phyloP scores from a whole-genome alignment of 306 rosid genomes.

The Prunus salicina region DNA sequence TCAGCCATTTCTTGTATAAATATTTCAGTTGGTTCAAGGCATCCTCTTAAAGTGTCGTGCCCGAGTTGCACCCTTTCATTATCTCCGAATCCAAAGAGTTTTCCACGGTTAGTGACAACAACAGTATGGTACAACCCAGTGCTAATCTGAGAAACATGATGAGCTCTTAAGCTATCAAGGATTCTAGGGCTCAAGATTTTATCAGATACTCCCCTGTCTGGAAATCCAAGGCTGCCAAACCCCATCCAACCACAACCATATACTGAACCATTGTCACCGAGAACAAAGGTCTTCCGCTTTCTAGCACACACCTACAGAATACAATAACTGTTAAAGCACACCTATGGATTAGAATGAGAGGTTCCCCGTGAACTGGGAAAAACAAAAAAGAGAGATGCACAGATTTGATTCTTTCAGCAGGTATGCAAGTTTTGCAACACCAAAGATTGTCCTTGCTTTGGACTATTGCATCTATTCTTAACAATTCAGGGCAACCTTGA shows the following conservation, averaged over 20 bases:
- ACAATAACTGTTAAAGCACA: slow-evolving; percentile 8
- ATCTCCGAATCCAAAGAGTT: slow-evolving; percentile 85
- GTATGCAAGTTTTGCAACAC: background rate
- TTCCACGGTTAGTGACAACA: slow-evolving; percentile 63
- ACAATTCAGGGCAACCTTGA: background rate
- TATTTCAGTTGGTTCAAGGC: slow-evolving; percentile 77
- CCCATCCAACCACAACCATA: slow-evolving; percentile 92
- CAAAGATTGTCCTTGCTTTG: background rate
- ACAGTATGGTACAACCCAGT: slow-evolving; percentile 84
- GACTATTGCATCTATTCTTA: background rate
- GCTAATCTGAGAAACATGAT: slow-evolving; percentile 84
- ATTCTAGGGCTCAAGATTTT: slow-evolving; percentile 64
- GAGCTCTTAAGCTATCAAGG: slow-evolving; percentile 63
- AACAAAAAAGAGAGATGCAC: background rate
- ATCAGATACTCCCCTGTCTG: slow-evolving; percentile 64
- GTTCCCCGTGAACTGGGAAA: background rate
- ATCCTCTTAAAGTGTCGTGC: slow-evolving; percentile 66
- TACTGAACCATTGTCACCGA: slow-evolving; percentile 66
- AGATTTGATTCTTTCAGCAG: background rate
- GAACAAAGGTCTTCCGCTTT: slow-evolving; percentile 86
- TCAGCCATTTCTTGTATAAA: slow-evolving; percentile 43
- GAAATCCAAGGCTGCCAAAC: slow-evolving; percentile 93
- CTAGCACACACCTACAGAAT: slow-evolving; percentile 75
- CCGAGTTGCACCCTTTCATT: slow-evolving; percentile 94
- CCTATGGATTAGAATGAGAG: background rate